Evolutionary conservation across 805 yeast genomes (phyloP), one percentile per base, ranked within the genome.

Genomic region (Zygoascus biomembranicola): DNA sequence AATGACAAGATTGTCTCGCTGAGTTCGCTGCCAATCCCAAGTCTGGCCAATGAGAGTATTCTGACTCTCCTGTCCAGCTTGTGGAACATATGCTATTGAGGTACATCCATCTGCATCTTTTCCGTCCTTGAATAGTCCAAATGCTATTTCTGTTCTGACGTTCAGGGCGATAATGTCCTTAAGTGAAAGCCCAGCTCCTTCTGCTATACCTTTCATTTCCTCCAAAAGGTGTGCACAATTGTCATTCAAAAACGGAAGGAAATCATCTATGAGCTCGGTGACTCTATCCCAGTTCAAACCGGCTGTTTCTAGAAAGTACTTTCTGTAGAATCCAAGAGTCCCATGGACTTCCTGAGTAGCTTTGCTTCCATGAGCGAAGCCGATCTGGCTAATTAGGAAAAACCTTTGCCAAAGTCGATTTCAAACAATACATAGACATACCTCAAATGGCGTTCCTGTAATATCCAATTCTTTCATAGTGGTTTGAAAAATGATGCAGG

Each of bases 401-500:
- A 72, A 69, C 85, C 85, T 47, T 80, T 71, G 13, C 84, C 84
- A 42, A 77, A 68, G 2, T 71, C 68, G 0, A 85, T 85, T 0
- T 82, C 84, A 28, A 80, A 66, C 8, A 76, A 70, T 37, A 79
- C 69, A 60, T 79, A 75, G 10, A 77, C 80, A 18, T 84, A 83
- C 62, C 80, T 81, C 2, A 61, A 65, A 54, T 71, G 73, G 55
- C 74, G 76, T 61, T 81, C 85, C 58, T 69, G 68, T 2, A 83
- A 85, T 52, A 80, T 65, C 1, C 26, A 46, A 10, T 8, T 28
- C 26, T 32, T 46, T 46, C 49, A 46, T 46, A n/a, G 16, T 35
- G 39, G 9, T n/a, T 35, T 23, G 6, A 23, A 23, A 23, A 23
- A 23, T 23, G 28, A 4, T 23, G 6, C 28, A 23, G 28, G 28